phyloP scores from a whole-genome alignment of 106 monocot genomes.

The Narthecium ossifragum region DNA sequence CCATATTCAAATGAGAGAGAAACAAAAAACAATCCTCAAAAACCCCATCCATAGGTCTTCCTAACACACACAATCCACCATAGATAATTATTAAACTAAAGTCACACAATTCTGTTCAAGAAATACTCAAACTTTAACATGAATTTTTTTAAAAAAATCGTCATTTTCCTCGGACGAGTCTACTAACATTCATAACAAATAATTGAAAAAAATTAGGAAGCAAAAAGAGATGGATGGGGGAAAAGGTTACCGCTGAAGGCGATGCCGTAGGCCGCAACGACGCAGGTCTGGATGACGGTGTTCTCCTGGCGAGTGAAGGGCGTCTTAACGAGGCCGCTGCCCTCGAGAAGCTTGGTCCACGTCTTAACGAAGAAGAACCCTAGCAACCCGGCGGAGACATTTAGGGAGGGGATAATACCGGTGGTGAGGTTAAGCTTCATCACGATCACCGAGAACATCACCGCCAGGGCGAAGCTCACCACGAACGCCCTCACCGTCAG shows the following conservation, averaged over 20 bases:
- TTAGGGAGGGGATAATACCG: slow-evolving; percentile 65
- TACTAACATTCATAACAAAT: too few species aligned
- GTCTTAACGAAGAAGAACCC: slow-evolving; percentile 67
- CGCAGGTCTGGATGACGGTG: slow-evolving; percentile 72
- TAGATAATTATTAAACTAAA: too few species aligned
- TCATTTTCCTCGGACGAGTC: too few species aligned
- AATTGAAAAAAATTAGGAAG: too few species aligned
- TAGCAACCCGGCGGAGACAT: slow-evolving; percentile 55
- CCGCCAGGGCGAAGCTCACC: slow-evolving; percentile 38
- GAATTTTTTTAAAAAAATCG: too few species aligned
- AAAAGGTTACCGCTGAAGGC: slow-evolving; percentile 43
- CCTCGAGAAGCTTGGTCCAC: slow-evolving; percentile 33
- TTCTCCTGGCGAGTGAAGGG: slow-evolving; percentile 75
- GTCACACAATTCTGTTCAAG: too few species aligned
- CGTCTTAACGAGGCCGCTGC: slow-evolving; percentile 24
- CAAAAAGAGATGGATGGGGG: not conserved
- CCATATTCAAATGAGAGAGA: too few species aligned
- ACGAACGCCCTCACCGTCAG: slow-evolving; percentile 43
- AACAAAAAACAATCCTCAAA: too few species aligned
- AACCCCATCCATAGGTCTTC: too few species aligned
- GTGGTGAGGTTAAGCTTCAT: slow-evolving; percentile 70
- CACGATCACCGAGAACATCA: slow-evolving; percentile 53
- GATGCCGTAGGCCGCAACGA: slow-evolving; percentile 51
- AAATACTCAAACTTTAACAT: too few species aligned
- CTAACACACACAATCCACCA: too few species aligned